Conservation (phyloP, 2,329 filamentous ascomycete species). For the Endoconidiophora laricicola region DNA sequence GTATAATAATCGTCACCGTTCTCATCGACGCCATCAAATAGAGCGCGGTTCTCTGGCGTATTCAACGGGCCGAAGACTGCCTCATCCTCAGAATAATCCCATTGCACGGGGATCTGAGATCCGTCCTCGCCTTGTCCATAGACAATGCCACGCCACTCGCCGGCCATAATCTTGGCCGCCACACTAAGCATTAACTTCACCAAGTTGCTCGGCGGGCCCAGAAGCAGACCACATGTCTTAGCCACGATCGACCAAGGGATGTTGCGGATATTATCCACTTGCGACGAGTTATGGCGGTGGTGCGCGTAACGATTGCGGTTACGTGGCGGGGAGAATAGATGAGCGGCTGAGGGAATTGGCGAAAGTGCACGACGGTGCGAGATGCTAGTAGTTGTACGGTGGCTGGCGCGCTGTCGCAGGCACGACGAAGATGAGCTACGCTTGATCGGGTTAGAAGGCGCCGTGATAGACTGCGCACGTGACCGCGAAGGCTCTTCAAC, state of each 20-base stretch:
- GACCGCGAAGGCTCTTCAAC: background rate
- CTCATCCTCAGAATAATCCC: constrained; percentile 44
- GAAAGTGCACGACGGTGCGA: constrained; percentile 42
- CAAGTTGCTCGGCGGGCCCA: constrained; percentile 67
- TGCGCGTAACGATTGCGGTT: background rate
- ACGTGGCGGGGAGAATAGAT: constrained; percentile 37
- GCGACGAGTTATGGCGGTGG: constrained; percentile 13
- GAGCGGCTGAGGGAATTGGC: constrained; percentile 50
- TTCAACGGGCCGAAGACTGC: background rate
- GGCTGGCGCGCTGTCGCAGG: constrained; percentile 22
- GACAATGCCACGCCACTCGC: constrained; percentile 44
- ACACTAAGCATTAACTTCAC: constrained; percentile 67
- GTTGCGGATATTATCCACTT: constrained; percentile 29
- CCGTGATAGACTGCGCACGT: background rate
- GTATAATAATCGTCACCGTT: constrained; percentile 12
- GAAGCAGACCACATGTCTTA: constrained; percentile 59
- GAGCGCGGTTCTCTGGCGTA: background rate
- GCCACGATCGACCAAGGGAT: constrained; percentile 51
- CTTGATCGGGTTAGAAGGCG: constrained; percentile 5
- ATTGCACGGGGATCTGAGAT: constrained; percentile 38
- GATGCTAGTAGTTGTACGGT: constrained; percentile 38
- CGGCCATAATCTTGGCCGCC: constrained; percentile 54
- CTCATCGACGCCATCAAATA: constrained; percentile 7
- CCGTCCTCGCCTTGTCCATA: constrained; percentile 37
- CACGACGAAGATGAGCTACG: constrained; percentile 19